Percentiles rank a stretch among this genome's conserved stretches.
These are phyloP conservation scores for Colletotrichum scovillei DNA, from an alignment of 2,329 filamentous ascomycete genomes.

Conservation along the genomic window DNA sequence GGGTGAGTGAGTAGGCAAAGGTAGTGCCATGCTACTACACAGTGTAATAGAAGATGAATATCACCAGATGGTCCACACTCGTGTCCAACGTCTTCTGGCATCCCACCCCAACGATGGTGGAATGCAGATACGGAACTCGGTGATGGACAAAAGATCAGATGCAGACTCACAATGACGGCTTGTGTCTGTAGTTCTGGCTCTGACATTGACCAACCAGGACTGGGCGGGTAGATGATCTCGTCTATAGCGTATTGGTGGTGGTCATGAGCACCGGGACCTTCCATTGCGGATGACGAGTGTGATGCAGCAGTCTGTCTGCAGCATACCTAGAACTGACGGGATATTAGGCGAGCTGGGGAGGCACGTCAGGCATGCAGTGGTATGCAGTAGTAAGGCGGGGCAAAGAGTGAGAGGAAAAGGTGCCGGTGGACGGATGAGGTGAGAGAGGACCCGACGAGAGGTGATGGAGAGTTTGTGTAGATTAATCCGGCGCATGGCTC, in stretches of 20 bases:
- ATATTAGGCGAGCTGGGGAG: not conserved
- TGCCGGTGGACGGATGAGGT: not conserved
- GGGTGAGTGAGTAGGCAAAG: too few species aligned
- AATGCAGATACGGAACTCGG: not conserved
- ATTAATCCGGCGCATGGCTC: not conserved
- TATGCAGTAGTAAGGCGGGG: not conserved
- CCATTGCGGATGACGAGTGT: not conserved
- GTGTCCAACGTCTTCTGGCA: not conserved
- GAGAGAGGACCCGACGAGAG: not conserved
- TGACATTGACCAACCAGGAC: not conserved
- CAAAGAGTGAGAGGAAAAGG: not conserved
- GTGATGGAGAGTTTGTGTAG: not conserved
- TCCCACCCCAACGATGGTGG: not conserved
- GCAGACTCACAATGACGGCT: not conserved
- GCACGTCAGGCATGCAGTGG: not conserved
- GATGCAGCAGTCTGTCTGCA: not conserved
- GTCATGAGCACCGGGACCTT: not conserved
- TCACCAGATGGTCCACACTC: constrained; percentile 21
- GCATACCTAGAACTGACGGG: not conserved
- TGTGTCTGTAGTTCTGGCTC: not conserved
- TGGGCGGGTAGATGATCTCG: not conserved
- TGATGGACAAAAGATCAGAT: not conserved
- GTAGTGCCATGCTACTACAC: too few species aligned
- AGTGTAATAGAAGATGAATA: not conserved
- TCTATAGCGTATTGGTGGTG: not conserved